These are phyloP conservation scores for Russula abietina DNA, from an alignment of 768 basidiomycete genomes.

Conservation along the genomic window DNA sequence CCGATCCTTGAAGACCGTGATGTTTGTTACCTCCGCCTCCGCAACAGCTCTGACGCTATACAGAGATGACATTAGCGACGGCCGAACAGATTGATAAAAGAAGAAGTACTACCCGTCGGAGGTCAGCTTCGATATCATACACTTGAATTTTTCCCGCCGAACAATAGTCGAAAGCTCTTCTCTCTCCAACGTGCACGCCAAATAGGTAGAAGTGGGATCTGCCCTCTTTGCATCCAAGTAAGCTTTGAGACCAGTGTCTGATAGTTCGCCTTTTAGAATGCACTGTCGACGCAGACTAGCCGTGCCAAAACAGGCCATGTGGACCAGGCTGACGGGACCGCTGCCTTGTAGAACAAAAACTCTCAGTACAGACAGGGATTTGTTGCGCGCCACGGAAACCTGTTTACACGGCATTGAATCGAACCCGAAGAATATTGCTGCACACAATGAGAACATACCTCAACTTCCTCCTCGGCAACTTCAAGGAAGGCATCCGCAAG, in stretches of 20 bases:
- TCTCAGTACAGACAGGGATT: slow-evolving; percentile 31
- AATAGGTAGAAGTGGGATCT: slow-evolving; percentile 25
- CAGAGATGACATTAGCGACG: background rate
- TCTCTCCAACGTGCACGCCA: slow-evolving; percentile 24
- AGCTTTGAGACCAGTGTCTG: slow-evolving; percentile 17
- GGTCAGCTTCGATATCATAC: slow-evolving; percentile 21
- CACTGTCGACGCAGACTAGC: slow-evolving; percentile 37
- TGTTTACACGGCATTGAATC: background rate
- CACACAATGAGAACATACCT: slow-evolving; percentile 26
- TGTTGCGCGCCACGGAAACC: slow-evolving; percentile 32
- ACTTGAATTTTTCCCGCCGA: slow-evolving; percentile 3
- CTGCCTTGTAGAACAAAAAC: slow-evolving; percentile 38
- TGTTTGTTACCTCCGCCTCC: slow-evolving; percentile 26
- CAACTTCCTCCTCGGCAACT: slow-evolving; percentile 34
- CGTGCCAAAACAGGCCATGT: slow-evolving; percentile 35
- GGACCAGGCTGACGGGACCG: slow-evolving; percentile 32
- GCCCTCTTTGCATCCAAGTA: slow-evolving; percentile 23
- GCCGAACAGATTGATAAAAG: background rate
- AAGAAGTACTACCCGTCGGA: slow-evolving; percentile 12
- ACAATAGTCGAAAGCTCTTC: slow-evolving; percentile 19
- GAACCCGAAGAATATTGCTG: background rate
- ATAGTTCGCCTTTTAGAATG: slow-evolving; percentile 34
- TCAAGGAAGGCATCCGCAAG: slow-evolving; percentile 34
- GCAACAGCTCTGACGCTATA: slow-evolving; percentile 18
- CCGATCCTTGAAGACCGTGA: slow-evolving; percentile 32